phyloP scores from a whole-genome alignment of 106 monocot genomes.

The Apostasia shenzhenica region DNA sequence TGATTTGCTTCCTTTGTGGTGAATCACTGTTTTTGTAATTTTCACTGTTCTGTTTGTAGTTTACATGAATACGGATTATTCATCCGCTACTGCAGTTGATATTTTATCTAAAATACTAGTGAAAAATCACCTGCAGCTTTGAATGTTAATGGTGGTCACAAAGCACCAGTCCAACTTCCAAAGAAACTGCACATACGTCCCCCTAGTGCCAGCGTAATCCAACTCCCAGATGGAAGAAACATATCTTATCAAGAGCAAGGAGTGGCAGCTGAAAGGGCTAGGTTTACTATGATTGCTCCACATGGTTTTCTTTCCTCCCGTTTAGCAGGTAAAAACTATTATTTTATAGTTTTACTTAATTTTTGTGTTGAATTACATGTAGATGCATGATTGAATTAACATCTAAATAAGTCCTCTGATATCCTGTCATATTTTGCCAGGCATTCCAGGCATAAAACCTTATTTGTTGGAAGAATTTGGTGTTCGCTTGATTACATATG shows the following conservation, averaged over 20 bases:
- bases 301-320: slow-evolving; percentile 97
- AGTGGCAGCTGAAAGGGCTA: slow-evolving; percentile 65
- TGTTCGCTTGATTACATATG: slow-evolving; percentile 72
- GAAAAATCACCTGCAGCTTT: slow-evolving; percentile 47
- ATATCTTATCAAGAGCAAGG: slow-evolving; percentile 81
- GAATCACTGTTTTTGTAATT: no score
- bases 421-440: slow-evolving; percentile 27
- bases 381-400: not conserved
- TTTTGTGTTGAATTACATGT: not conserved
- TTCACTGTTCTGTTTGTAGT: no score
- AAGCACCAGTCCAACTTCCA: slow-evolving; percentile 26
- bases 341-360: not conserved
- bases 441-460: slow-evolving; percentile 73
- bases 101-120: no score
- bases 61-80: no score
- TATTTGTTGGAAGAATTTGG: slow-evolving; percentile 88
- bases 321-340: slow-evolving; percentile 51
- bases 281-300: slow-evolving; percentile 79
- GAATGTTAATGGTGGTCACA: slow-evolving; percentile 35
- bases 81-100: no score
- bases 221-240: slow-evolving; percentile 84
- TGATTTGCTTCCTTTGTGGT: no score
- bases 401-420: not conserved
- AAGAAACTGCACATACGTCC: slow-evolving; percentile 61
- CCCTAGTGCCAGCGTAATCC: slow-evolving; percentile 62